Evolutionary conservation across 2,329 filamentous ascomycete genomes (phyloP).

Genomic region (Colletotrichum sp.): DNA sequence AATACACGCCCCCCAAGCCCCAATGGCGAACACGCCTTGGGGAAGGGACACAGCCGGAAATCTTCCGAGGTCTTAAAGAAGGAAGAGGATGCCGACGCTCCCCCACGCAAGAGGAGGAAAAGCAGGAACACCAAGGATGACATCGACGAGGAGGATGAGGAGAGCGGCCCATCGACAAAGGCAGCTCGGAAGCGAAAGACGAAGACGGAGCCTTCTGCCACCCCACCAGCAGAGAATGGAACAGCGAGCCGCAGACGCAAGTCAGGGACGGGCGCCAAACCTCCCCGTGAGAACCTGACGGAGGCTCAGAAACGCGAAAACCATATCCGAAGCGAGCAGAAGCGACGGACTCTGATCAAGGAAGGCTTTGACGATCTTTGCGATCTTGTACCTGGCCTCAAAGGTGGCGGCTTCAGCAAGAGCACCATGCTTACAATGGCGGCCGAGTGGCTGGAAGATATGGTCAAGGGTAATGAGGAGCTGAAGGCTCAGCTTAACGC

Average conservation of each 20-base stretch:
- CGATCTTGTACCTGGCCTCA: conserved; percentile 76
- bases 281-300: conserved; percentile 72
- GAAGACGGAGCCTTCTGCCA: conserved; percentile 43
- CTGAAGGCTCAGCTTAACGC: conserved; percentile 60
- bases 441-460: conserved; percentile 77
- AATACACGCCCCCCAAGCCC: conserved; percentile 68
- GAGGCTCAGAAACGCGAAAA: conserved; percentile 86
- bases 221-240: conserved; percentile 38
- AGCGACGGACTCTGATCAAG: conserved; percentile 81
- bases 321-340: conserved; percentile 88
- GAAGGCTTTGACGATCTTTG: conserved; percentile 83
- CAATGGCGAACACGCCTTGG: conserved; percentile 26
- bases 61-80: conserved; percentile 31
- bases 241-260: conserved; percentile 54
- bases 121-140: conserved; percentile 52
- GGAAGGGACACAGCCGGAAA: conserved; percentile 26
- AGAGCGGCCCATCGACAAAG: conserved; percentile 34
- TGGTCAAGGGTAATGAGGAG: conserved; percentile 71
- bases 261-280: conserved; percentile 50
- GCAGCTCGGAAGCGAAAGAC: conserved; percentile 52
- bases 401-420: conserved; percentile 80
- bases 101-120: conserved; percentile 60
- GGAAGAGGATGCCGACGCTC: conserved; percentile 43
- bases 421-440: conserved; percentile 79
- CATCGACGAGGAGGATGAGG: conserved; percentile 45